Base-by-base conservation (phyloP, 1,284 basidiomycete genomes). In the Cryptococcus sp. region DNA sequence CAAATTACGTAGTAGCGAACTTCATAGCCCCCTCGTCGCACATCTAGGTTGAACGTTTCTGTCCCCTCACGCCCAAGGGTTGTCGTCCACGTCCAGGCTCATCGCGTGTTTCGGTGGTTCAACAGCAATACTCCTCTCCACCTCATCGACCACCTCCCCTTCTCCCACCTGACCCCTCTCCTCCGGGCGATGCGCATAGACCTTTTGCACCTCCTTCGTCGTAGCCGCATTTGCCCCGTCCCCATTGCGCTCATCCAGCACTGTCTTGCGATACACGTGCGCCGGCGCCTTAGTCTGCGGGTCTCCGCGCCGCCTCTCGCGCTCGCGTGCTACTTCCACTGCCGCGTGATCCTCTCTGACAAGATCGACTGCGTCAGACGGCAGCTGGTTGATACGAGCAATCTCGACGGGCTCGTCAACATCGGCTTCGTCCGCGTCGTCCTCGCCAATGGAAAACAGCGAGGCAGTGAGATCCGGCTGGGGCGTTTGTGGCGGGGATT, bases 321-420 rank as follows among this genome's bases (percentile, higher is more conserved):
- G 55, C 43, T 61, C 40, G 49, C 62, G 46, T 2, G 69, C 68
- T 44, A 73, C 75, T 33, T 71, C 70, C 4, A 71, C 69, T 1
- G 71, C 75, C 18, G 75, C 75, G 33, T 75, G 72, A 37, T 80
- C 80, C 23, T 81, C 78, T 2, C 79, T 76, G 2, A 91, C 81
- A 12, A 92, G 79, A 70, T 92, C 89, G 4, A 91, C 84, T 1
- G 88, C 88, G 63, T 90, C 88, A 0, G 83, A 80, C 1, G 85
- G 86, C 13, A 87, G 73, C 20, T 61, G 56, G 40, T 65, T 59
- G 8, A 36, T 50, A 4, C 28, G 53, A 46, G 37, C 56, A 36
- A 8, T 62, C 56, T 18, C 55, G 4, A 79, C 75, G 13, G 80
- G 73, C 6, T 58, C 80, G 64, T 66, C 66, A 11, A 71, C 28